Base-by-base conservation (phyloP, 169 alveolate genomes). In the Cryptosporidium muris region DNA sequence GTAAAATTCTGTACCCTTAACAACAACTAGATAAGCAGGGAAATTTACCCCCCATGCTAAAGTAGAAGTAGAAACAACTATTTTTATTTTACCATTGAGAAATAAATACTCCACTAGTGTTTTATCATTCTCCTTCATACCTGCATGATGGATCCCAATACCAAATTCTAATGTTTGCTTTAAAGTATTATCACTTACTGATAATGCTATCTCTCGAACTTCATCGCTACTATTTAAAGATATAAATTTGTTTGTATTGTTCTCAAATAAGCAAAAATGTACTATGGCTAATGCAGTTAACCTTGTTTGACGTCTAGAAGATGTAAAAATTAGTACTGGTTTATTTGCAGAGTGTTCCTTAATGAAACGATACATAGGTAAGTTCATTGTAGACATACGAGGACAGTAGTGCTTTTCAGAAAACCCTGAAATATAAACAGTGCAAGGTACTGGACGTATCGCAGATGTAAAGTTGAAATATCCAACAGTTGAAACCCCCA, bases 11-110 rank as follows among this genome's bases (percentile, higher is more conserved):
- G 99, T 96, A 11, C 99, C 98, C 90, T 98, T 98, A 68, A 98
- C 94, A 48, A 98, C 97, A 34, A 97, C 99, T 47, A 97, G 91
- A 89, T 98, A 98, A 2, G 99, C 99, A 2, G 99, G 99, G 85
- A 98, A 94, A 90, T 98, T 98, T 47, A 98, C 99, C 38, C 99
- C 99, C 99, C 99, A 98, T 14, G 99, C 99, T 49, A 98, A 94
- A 34, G 99, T 98, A 36, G 99, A 94, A 2, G 99, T 98, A 42
- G 99, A 96, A 37, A 98, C 97, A 65, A 98, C 89, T 36, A 98
- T 95, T 89, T 96, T 91, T 51, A 97, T 96, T 65, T 94, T 92
- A 51, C 97, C 97, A 66, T 92, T 90, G 40, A 96, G 91, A 82
- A 97, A 98, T 82, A 98, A 92, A 51, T 94, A 94, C 89, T 98